These are phyloP conservation scores for Penicillium lagena DNA, from an alignment of 495 filamentous ascomycete genomes.

Conservation along the genomic window DNA sequence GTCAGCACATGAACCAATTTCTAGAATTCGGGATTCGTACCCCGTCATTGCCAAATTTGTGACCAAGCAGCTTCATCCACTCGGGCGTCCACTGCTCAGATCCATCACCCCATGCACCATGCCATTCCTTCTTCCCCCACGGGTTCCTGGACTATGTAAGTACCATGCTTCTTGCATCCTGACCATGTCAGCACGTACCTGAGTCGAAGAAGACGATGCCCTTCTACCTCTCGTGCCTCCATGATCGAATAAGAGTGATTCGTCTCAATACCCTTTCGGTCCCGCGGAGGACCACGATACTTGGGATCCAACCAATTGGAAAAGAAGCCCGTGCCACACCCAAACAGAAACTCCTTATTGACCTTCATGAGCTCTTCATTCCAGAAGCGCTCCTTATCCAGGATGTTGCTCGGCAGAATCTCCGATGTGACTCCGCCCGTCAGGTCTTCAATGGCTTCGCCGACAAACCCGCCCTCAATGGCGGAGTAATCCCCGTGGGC, in stretches of 20 bases:
- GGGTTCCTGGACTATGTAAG: conserved; percentile 56
- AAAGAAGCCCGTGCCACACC: conserved; percentile 65
- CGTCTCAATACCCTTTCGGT: conserved; percentile 68
- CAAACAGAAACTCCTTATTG: conserved; percentile 84
- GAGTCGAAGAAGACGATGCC: conserved; percentile 64
- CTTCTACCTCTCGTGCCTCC: conserved; percentile 70
- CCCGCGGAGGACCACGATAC: conserved; percentile 31
- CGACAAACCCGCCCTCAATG: conserved; percentile 80
- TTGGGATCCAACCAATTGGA: conserved; percentile 45
- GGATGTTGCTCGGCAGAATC: conserved; percentile 71
- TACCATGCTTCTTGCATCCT: neutral
- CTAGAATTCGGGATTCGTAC: conserved; percentile 15
- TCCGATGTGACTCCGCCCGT: conserved; percentile 87
- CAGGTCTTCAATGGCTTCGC: conserved; percentile 87
- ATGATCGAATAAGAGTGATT: conserved; percentile 90
- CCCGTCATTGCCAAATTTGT: conserved; percentile 86
- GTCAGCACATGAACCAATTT: neutral
- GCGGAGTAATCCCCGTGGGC: conserved; percentile 82
- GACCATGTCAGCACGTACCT: conserved; percentile 28
- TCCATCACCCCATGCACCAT: conserved; percentile 78
- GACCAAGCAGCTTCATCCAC: conserved; percentile 72
- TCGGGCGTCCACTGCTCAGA: conserved; percentile 88
- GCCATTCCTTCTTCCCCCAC: conserved; percentile 84
- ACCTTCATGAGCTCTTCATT: conserved; percentile 76
- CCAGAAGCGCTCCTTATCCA: conserved; percentile 89